Conservation (phyloP, 805 yeast species). For the Candida ponderosae region DNA sequence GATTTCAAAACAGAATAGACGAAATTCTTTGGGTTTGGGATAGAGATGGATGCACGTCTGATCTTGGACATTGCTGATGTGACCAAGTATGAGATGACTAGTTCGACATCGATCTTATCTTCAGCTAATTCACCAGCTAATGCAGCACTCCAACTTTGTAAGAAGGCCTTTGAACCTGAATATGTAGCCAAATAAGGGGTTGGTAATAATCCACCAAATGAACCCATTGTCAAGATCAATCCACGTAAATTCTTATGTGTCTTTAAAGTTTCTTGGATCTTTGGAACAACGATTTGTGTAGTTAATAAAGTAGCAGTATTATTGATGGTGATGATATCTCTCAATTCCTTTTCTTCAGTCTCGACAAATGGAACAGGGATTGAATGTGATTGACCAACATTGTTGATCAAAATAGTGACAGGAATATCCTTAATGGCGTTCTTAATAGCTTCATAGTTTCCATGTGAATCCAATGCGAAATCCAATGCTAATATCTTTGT, state of each 20-base stretch:
- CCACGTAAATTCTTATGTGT: constrained; percentile 43
- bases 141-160: constrained; percentile 89
- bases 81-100: constrained; percentile 81
- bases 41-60: constrained; percentile 60
- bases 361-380: constrained; percentile 91
- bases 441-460: constrained; percentile 46
- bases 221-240: constrained; percentile 88
- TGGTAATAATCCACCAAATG: constrained; percentile 91
- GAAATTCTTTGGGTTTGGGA: constrained; percentile 78
- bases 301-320: constrained; percentile 76
- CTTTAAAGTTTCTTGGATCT: constrained; percentile 47
- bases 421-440: constrained; percentile 42
- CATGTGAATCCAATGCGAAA: constrained; percentile 53
- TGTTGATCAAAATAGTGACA: constrained; percentile 75
- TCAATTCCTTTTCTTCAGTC: constrained; percentile 67
- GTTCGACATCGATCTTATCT: constrained; percentile 74
- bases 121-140: constrained; percentile 75
- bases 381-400: constrained; percentile 91
- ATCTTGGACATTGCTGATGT: constrained; percentile 95
- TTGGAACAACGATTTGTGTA: constrained; percentile 73
- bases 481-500: constrained; percentile 73
- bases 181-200: constrained; percentile 89
- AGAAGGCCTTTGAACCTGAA: constrained; percentile 92
- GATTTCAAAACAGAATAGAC: constrained; percentile 63
- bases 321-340: constrained; percentile 77